Percentiles rank a stretch among this genome's conserved stretches.
Conservation (phyloP, 345 rosid species). For the Hevea brasiliensis region DNA sequence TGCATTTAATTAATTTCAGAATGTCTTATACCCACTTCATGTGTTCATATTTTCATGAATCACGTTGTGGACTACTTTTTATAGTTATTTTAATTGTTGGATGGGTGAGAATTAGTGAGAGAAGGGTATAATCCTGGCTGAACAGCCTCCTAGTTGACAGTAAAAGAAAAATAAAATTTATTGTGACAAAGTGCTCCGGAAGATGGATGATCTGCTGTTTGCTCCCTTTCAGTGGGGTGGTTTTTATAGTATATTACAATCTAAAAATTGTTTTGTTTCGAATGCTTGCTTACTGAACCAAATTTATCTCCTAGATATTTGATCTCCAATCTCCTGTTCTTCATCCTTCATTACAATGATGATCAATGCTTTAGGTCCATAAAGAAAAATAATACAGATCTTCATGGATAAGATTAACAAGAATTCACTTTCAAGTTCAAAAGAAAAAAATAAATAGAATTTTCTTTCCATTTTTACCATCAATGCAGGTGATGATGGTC, state of each 20-base stretch:
- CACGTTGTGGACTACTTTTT: too few species aligned
- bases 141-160: too few species aligned
- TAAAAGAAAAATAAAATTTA: too few species aligned
- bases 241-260: not conserved
- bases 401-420: not conserved
- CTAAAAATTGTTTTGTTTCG: not conserved
- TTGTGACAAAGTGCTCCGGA: too few species aligned
- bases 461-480: not conserved
- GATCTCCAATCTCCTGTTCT: not conserved
- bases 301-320: not conserved
- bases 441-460: not conserved
- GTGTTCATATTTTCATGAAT: too few species aligned
- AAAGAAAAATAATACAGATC: not conserved
- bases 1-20: too few species aligned
- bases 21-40: too few species aligned
- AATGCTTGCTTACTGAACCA: not conserved
- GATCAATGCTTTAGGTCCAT: not conserved
- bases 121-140: too few species aligned
- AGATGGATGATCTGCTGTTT: not conserved
- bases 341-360: not conserved
- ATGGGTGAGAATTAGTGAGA: too few species aligned
- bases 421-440: not conserved
- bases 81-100: too few species aligned
- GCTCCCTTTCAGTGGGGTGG: not conserved
- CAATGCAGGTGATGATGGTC: not conserved